Base-by-base conservation (phyloP, 805 yeast species). In the Peterozyma xylosa region DNA sequence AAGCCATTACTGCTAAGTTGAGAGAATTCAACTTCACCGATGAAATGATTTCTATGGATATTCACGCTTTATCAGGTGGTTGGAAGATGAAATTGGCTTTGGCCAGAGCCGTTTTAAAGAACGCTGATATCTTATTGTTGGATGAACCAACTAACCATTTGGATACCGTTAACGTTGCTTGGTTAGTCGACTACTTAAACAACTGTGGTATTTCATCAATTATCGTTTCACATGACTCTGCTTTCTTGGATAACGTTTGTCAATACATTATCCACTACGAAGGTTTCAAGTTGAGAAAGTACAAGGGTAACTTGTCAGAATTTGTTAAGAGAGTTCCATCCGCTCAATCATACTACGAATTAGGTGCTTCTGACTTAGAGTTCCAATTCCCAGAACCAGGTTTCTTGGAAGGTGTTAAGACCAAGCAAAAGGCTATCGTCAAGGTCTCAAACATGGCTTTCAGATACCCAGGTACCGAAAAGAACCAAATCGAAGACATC, bases 141-240 rank as follows among this genome's bases (percentile, higher is more conserved):
- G 99, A 91, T 80, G 99, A 91, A 82, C 99, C 99, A 76, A 91
- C 99, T 67, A 91, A 91, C 86, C 99, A 93, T 80, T 86, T 93
- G 86, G 99, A 93, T 78, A 90, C 96, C 63, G 97, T 90, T 63
- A 93, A 93, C 76, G 99, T 93, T 66, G 96, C 96, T 67, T 93
- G 99, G 99, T 84, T 93, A 75, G 96, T 87, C 73, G 86, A 93
- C 95, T 93, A 93, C 95, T 82, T 93, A 76, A 80, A 83, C 74
- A 89, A 96, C 56, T 93, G 98, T 82, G 96, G 96, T 71, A 87
- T 93, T 67, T 91, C 99, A 56, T 93, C 99, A 55, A 89, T 93
- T 67, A 88, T 88, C 68, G 97, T 93, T 68, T 93, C 99, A 66
- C 99, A 93, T 80, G 99, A 93, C 76, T 90, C 98, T 58, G 98